Evolutionary conservation across 768 basidiomycete species (phyloP).

Genomic region (Mycena albidolilacea): DNA sequence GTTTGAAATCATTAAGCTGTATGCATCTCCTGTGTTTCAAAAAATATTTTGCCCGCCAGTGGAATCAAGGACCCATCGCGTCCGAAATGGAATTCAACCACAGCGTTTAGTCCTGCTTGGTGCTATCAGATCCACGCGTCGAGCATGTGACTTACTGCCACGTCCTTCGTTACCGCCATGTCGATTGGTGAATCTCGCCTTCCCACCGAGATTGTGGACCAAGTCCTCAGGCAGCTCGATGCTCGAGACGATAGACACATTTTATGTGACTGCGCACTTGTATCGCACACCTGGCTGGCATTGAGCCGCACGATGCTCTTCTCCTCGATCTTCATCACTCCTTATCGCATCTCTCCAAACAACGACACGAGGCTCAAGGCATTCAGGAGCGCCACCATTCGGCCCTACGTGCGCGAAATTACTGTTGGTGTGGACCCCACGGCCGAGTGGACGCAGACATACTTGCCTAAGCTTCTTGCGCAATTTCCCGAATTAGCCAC

Average conservation of each 20-base stretch:
- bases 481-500: not conserved
- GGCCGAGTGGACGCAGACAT: not conserved
- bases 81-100: not conserved
- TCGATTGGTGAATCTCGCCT: not conserved
- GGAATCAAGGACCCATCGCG: too few species aligned
- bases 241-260: not conserved
- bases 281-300: not conserved
- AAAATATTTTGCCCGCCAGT: too few species aligned
- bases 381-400: not conserved
- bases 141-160: not conserved
- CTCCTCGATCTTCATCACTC: not conserved
- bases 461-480: not conserved
- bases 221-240: not conserved
- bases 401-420: not conserved
- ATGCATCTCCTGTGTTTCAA: too few species aligned
- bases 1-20: too few species aligned
- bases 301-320: not conserved
- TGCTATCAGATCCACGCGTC: not conserved
- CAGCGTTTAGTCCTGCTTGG: not conserved
- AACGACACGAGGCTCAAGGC: not conserved
- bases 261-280: not conserved
- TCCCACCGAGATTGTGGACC: constrained; percentile 5
- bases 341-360: not conserved
- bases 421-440: not conserved
- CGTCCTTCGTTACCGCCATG: not conserved